Percentiles rank a stretch among this genome's conserved stretches.
phyloP scores from a whole-genome alignment of 495 filamentous ascomycete species.

The Tuber aestivum region DNA sequence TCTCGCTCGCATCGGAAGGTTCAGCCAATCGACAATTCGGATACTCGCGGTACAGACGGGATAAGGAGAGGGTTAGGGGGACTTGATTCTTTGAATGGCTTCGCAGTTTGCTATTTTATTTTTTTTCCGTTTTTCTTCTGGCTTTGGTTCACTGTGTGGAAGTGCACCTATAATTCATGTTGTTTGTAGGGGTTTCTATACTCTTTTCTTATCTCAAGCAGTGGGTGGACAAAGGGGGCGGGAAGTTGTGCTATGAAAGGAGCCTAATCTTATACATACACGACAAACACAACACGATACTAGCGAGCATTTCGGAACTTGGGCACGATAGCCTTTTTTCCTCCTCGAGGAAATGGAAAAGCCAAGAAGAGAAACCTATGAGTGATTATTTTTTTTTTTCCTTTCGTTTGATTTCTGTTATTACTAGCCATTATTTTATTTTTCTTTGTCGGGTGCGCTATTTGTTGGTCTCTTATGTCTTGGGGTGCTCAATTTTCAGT shows the following conservation, averaged over 20 bases:
- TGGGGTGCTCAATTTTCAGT: slow-evolving; percentile 23
- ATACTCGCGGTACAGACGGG: not conserved
- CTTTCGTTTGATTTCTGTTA: slow-evolving; percentile 18
- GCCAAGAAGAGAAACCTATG: slow-evolving; percentile 8
- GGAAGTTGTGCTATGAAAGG: slow-evolving; percentile 8
- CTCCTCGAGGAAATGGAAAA: slow-evolving; percentile 9
- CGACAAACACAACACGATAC: slow-evolving; percentile 23
- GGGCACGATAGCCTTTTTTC: slow-evolving; percentile 3
- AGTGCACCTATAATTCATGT: slow-evolving; percentile 1
- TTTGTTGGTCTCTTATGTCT: slow-evolving; percentile 26
- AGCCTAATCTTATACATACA: slow-evolving; percentile 13
- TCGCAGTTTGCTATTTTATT: slow-evolving; percentile 33
- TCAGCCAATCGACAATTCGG: slow-evolving; percentile 3
- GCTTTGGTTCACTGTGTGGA: slow-evolving; percentile 13
- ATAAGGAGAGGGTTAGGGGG: not conserved
- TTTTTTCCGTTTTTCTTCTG: slow-evolving; percentile 16
- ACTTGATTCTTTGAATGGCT: slow-evolving; percentile 14
- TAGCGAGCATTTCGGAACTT: slow-evolving; percentile 20
- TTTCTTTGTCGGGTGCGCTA: slow-evolving; percentile 12
- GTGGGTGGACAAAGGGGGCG: slow-evolving; percentile 6
- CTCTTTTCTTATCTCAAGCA: slow-evolving; percentile 3
- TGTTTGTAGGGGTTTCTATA: slow-evolving; percentile 9
- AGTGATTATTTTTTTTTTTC: slow-evolving; percentile 21
- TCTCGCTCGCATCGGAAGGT: slow-evolving; percentile 13
- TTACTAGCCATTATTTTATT: slow-evolving; percentile 25